Conservation (phyloP, 1,139 yeast genomes). For the Oligophagozyma castellii region DNA sequence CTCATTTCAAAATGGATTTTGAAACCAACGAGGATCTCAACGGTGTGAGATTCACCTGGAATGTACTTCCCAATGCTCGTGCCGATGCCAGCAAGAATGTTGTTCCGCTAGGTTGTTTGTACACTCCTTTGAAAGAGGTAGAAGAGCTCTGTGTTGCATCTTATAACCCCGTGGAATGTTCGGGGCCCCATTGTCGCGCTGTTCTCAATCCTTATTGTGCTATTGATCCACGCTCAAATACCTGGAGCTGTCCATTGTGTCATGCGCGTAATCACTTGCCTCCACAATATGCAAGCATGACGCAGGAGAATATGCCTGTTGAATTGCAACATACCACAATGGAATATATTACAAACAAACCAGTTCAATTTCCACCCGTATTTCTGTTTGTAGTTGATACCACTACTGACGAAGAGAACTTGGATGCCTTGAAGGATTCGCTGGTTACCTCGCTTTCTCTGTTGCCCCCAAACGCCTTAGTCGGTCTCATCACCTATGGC, state of each 20-base stretch:
- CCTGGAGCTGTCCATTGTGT: conserved; percentile 91
- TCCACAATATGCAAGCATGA: conserved; percentile 72
- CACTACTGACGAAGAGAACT: conserved; percentile 89
- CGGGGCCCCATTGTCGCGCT: conserved; percentile 67
- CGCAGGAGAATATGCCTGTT: conserved; percentile 73
- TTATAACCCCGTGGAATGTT: conserved; percentile 84
- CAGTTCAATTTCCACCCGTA: conserved; percentile 89
- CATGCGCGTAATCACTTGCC: conserved; percentile 76
- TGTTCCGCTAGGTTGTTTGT: conserved; percentile 87
- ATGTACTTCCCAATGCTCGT: conserved; percentile 75
- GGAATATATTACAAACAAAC: conserved; percentile 81
- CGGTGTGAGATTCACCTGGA: conserved; percentile 89
- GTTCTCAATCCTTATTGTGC: conserved; percentile 81
- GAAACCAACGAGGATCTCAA: conserved; percentile 78
- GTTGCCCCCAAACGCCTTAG: conserved; percentile 86
- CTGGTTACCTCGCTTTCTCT: conserved; percentile 67
- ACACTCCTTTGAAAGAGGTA: conserved; percentile 78
- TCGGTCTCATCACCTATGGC: conserved; percentile 87
- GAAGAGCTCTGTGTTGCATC: conserved; percentile 70
- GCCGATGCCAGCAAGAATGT: conserved; percentile 86
- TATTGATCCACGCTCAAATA: conserved; percentile 65
- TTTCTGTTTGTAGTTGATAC: conserved; percentile 83
- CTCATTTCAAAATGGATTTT: conserved; percentile 62
- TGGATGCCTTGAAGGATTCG: conserved; percentile 79
- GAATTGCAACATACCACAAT: conserved; percentile 83